These are phyloP conservation scores for Paraconiothyrium sp. DNA, from an alignment of 2,329 filamentous ascomycete genomes.

Conservation along the genomic window DNA sequence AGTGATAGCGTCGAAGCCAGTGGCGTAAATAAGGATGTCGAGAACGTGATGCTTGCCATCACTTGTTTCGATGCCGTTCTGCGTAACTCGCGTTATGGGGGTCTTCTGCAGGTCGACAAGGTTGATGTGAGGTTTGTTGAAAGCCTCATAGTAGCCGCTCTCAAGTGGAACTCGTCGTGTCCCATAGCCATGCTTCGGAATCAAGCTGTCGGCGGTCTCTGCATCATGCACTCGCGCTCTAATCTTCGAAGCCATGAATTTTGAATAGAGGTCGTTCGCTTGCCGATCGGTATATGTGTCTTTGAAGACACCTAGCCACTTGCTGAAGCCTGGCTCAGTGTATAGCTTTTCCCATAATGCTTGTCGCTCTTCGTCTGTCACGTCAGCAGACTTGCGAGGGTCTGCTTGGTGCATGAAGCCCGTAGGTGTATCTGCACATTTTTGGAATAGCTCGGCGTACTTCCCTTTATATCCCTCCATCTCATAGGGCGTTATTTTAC, in stretches of 20 bases:
- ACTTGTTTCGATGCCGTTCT: constrained; percentile 48
- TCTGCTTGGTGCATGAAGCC: constrained; percentile 44
- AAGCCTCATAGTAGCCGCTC: constrained; percentile 53
- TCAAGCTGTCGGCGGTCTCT: constrained; percentile 51
- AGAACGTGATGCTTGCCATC: constrained; percentile 48
- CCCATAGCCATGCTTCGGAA: constrained; percentile 51
- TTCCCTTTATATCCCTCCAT: constrained; percentile 40
- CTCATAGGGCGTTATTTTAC: constrained; percentile 36
- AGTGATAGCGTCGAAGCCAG: constrained; percentile 56
- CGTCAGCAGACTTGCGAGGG: constrained; percentile 44
- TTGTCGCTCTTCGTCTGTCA: constrained; percentile 43
- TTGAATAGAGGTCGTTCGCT: constrained; percentile 31
- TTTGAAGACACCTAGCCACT: constrained; percentile 40
- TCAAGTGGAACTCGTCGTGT: constrained; percentile 53
- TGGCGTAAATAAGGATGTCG: constrained; percentile 51
- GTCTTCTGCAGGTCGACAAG: constrained; percentile 51
- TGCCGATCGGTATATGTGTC: constrained; percentile 33
- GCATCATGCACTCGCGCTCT: constrained; percentile 50
- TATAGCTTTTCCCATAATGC: constrained; percentile 46
- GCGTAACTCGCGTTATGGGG: constrained; percentile 43
- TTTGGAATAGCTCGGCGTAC: constrained; percentile 46
- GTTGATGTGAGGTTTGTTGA: constrained; percentile 51
- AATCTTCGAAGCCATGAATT: constrained; percentile 47
- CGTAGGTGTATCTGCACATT: constrained; percentile 31
- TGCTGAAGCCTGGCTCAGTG: constrained; percentile 49